Base-by-base conservation (phyloP, 345 rosid genomes). In the Punica granatum region DNA sequence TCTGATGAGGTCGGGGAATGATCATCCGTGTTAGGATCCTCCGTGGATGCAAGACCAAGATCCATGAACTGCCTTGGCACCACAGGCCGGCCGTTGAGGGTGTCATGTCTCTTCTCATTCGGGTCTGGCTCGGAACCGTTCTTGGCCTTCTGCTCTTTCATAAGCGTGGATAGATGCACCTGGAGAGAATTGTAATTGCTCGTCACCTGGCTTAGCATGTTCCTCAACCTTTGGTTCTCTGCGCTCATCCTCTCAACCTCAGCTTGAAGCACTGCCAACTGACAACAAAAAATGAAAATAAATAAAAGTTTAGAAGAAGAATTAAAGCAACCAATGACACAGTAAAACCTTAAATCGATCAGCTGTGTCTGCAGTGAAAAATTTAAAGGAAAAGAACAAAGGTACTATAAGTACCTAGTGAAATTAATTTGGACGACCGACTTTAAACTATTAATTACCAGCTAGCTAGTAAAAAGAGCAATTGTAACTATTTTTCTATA, bases 61-160 rank as follows among this genome's bases (percentile, higher is more conserved):
- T 84, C 88, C 77, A 84, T 76, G 62, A 80, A 81, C 72, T 77
- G 89, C 64, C 86, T 70, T 0, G 84, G 86, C 36, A 70, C 77
- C 8, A 68, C 37, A 19, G 54, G 28, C 49, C 74, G 76, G 48
- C 39, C 74, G 32, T 54, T 54, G 34, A 60, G 70, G 71, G 72
- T 77, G 34, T 78, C 73, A 8, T 73, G 65, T 0, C 19, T 58
- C 32, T 44, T 70, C 39, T 56, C 74, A 3, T 69, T 68, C n/a
- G 53, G 44, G 51, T 21, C 69, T 32, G 13, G 73, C 34, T 67
- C 67, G 26, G 41, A 66, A 14, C 60, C 31, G 14, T 60, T 65
- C 11, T 48, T 53, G 23, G 64, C 39, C 35, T 77, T 66, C 25
- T 67, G 82, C 33, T 74, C 79, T 30, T 74, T 80, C 79, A 42